Base-by-base conservation (phyloP, 345 rosid genomes). In the Passiflora organensis region DNA sequence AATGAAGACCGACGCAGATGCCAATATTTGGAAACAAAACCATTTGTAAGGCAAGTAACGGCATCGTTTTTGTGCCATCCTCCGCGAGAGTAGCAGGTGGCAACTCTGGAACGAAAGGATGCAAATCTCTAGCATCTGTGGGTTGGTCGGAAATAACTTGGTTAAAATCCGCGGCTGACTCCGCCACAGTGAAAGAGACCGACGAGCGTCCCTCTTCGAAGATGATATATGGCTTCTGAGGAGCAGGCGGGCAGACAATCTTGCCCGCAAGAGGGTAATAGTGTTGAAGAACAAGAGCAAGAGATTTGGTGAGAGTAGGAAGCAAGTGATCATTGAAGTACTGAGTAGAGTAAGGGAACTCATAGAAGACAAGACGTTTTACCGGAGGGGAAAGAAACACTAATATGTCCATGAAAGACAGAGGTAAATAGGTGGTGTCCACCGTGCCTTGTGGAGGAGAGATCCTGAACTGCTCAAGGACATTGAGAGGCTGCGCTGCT, bases 21-120 rank as follows among this genome's bases (percentile, higher is more conserved):
- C 83, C 86, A 2, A 53, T 13, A 42, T 63, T 58, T 0, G 86
- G 77, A 51, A 75, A 81, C 16, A 78, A 6, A 0, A 80, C 72
- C 18, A 74, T 36, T 52, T 78, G 82, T 6, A 78, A 2, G 8
- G 72, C 68, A 17, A 71, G 19, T 14, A 78, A 21, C 18, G 76
- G 62, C 3, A 32, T 28, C 24, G 23, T 34, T 5, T 18, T 41
- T 23, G 45, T 51, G 23, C 36, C 65, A 10, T 45, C 48, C 6
- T 22, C 43, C 8, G 36, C 2, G 15, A 2, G 14, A 5, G 10
- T n/a, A 2, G 42, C 1, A 4, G 62, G 43, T 15, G 51, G 48
- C 23, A 74, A 22, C 3, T 43, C 28, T 6, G 82, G 79, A 19
- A 74, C 63, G 41, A 62, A 58, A 37, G 67, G 69, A 32, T 60